Evolutionary conservation across 805 yeast species (phyloP), one percentile per base, ranked within the genome.

Genomic region (Yarrowia sp.): DNA sequence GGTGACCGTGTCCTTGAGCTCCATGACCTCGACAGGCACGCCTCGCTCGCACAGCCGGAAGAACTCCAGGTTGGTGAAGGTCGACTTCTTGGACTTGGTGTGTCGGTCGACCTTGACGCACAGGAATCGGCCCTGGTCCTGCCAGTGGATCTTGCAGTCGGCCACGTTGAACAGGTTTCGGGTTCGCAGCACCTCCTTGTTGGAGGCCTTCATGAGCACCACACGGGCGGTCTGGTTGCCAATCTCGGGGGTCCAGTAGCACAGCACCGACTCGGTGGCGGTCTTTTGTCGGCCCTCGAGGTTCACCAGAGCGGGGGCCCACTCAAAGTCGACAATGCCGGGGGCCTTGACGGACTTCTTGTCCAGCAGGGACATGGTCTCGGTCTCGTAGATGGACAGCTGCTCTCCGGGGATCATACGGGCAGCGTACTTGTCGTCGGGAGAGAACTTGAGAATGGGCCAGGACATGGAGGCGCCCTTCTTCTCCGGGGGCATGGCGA

Each of bases 401-500:
- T 96, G 96, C 71, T 78, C 82, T 70, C 91, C 95, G 67, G 97
- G 97, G 65, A 95, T 94, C 79, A 91, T 86, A 82, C 99, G 89
- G 67, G 97, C 98, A 81, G 97, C 91, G 83, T 87, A 95, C 78
- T 86, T 87, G 79, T 91, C 97, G 80, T 95, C 96, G 74, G 81
- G 83, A 53, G 98, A 91, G 98, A 98, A 95, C 81, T 92, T 92
- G 78, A 95, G 88, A 74, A 94, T 86, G 60, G 99, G 99, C 99
- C 99, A 95, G 87, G 87, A 85, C 69, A 84, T 86, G 56, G 68
- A 70, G 17, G 69, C 70, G 13, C 68, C 70, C 46, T 63, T 55
- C 20, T 65, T 68, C 34, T 58, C 71, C 70, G 91, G 90, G 69
- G 94, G 91, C 74, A 94, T 83, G 38, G 97, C 96, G 85, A 95